Evolutionary conservation across 345 rosid species (phyloP).

Genomic region (Citrus hindsii): DNA sequence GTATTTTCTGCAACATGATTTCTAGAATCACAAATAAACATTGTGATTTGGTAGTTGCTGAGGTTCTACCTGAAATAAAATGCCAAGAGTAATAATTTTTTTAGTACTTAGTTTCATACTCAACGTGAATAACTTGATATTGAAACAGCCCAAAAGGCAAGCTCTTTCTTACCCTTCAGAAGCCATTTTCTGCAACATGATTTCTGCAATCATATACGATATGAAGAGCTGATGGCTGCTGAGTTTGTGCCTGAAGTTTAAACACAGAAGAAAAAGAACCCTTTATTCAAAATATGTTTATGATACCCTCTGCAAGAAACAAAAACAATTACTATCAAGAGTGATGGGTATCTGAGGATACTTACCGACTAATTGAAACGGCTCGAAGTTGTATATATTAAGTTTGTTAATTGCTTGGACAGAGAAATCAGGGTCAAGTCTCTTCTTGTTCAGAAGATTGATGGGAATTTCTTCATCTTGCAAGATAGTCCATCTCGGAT

Average conservation of each 20-base stretch:
- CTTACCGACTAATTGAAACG: constrained; percentile 33
- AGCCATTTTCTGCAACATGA: neutral
- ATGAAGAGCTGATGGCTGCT: neutral
- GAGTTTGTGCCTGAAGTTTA: neutral
- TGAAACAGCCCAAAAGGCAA: neutral
- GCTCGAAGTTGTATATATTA: constrained; percentile 17
- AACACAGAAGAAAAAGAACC: neutral
- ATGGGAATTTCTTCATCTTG: constrained; percentile 11
- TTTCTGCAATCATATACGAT: neutral
- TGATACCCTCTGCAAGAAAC: neutral
- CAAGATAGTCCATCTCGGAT: neutral
- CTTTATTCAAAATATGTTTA: neutral
- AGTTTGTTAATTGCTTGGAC: constrained; percentile 4
- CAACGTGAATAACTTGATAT: neutral
- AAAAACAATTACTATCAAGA: neutral
- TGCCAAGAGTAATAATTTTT: neutral
- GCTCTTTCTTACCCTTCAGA: neutral
- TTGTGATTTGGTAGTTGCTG: neutral
- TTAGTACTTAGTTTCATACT: too few species aligned
- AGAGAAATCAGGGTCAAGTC: neutral
- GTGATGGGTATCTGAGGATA: neutral
- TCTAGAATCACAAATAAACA: neutral
- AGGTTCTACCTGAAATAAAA: neutral
- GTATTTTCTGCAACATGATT: neutral
- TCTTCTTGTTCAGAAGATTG: constrained; percentile 1